These are phyloP conservation scores for Saururus chinensis DNA, from an alignment of 164 flowering plant genomes.

Conservation along the genomic window DNA sequence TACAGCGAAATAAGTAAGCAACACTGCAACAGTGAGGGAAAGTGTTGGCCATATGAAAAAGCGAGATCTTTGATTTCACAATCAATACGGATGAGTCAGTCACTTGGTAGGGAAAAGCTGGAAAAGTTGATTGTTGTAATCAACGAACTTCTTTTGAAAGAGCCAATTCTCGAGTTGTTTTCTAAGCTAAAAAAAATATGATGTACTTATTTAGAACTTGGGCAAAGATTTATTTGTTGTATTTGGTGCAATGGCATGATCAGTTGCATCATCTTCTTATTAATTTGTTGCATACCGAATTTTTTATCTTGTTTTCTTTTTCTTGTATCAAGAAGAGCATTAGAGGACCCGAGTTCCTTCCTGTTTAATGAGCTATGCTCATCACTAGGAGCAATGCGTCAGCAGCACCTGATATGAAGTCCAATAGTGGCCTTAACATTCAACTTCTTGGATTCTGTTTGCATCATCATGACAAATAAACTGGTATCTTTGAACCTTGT, in stretches of 20 bases:
- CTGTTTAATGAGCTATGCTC: conserved; percentile 60
- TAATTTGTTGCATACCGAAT: not conserved
- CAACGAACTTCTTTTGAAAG: too few relatives aligned
- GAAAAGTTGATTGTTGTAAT: conserved; percentile 48
- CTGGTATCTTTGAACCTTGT: conserved; percentile 39
- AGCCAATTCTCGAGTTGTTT: too few relatives aligned
- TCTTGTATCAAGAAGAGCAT: conserved; percentile 74
- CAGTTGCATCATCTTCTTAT: not conserved
- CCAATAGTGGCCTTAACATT: conserved; percentile 77
- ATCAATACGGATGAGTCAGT: conserved; percentile 70
- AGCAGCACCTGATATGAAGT: conserved; percentile 64
- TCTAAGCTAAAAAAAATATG: too few relatives aligned
- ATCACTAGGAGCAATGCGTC: conserved; percentile 66
- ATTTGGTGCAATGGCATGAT: not conserved
- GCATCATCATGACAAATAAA: conserved; percentile 87
- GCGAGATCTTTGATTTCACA: conserved; percentile 67
- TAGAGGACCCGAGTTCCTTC: conserved; percentile 71
- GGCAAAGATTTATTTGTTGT: not conserved
- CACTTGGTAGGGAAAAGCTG: conserved; percentile 40
- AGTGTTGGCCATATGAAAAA: conserved; percentile 50
- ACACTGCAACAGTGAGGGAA: conserved; percentile 71
- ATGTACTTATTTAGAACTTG: too few relatives aligned
- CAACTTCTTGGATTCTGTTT: conserved; percentile 80
- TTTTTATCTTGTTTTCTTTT: not conserved
- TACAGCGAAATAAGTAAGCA: conserved; percentile 69